phyloP scores from a whole-genome alignment of 768 basidiomycete species.

The Mycena kentingensis region DNA sequence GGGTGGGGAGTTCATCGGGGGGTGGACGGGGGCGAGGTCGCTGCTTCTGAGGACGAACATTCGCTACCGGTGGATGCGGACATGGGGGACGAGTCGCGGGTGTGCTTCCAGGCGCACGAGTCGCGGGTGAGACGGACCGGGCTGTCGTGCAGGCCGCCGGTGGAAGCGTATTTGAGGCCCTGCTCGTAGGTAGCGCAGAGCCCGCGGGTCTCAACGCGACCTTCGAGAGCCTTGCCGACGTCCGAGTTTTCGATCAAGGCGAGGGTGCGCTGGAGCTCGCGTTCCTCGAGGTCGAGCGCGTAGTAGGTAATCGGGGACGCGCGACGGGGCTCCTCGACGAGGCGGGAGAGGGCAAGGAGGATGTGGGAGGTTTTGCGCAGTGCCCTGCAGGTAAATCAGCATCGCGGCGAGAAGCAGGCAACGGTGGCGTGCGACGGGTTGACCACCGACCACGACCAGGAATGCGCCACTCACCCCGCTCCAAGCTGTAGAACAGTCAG shows the following conservation, averaged over 20 bases:
- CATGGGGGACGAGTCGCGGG: constrained; percentile 41
- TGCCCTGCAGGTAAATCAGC: constrained; percentile 49
- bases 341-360: constrained; percentile 65
- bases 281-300: constrained; percentile 90
- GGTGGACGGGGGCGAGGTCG: constrained; percentile 44
- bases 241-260: constrained; percentile 62
- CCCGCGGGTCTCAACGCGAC: constrained; percentile 79
- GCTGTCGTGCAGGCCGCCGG: constrained; percentile 53
- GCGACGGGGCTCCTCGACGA: constrained; percentile 39
- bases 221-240: constrained; percentile 59
- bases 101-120: constrained; percentile 13
- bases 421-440: too few species aligned
- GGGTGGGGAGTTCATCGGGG: constrained; percentile 47
- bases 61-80: constrained; percentile 33
- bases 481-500: constrained; percentile 51
- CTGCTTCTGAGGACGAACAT: constrained; percentile 26
- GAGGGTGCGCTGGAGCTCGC: constrained; percentile 82
- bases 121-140: constrained; percentile 13
- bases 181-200: constrained; percentile 92
- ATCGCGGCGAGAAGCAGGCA: not conserved
- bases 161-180: constrained; percentile 76
- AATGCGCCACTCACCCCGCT: constrained; percentile 91
- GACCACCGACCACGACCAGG: too few species aligned
- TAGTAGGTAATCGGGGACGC: constrained; percentile 73
- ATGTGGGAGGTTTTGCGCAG: constrained; percentile 89